Evolutionary conservation across 257 asterid species (phyloP).

Genomic region (Penstemon newberryi): DNA sequence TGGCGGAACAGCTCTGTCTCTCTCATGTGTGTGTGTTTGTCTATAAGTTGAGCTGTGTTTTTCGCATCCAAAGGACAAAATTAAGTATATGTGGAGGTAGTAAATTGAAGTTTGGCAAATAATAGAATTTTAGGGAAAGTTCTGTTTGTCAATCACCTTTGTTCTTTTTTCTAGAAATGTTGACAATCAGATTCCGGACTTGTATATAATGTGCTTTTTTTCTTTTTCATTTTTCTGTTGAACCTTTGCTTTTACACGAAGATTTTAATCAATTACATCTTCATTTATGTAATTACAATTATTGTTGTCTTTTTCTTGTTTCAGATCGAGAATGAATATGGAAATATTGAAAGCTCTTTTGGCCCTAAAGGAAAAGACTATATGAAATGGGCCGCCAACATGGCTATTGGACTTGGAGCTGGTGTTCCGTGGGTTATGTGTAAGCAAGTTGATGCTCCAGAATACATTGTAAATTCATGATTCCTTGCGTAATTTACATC

Average conservation of each 20-base stretch:
- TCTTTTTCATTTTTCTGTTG: too few species aligned
- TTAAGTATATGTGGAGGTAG: conserved; percentile 11
- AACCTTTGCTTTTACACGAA: neutral
- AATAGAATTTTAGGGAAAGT: neutral
- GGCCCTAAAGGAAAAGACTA: conserved; percentile 72
- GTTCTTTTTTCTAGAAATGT: conserved; percentile 10
- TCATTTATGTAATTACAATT: conserved; percentile 14
- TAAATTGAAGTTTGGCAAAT: conserved; percentile 2
- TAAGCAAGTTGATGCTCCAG: conserved; percentile 95
- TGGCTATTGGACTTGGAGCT: conserved; percentile 92
- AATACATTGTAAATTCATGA: conserved; percentile 58
- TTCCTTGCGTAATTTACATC: conserved; percentile 24
- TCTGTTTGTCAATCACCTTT: conserved; percentile 1
- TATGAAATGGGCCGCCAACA: conserved; percentile 88
- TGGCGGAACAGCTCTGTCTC: too few species aligned
- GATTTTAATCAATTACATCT: neutral
- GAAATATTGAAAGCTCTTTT: conserved; percentile 74
- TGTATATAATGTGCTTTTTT: too few species aligned
- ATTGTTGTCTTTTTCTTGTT: conserved; percentile 19
- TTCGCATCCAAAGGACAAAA: neutral
- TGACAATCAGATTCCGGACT: neutral
- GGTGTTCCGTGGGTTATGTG: conserved; percentile 99
- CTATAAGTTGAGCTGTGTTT: too few species aligned
- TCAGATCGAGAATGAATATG: conserved; percentile 97
- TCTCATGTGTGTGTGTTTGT: too few species aligned